Evolutionary conservation across 176 grass and related monocot species (phyloP), one percentile per base, ranked within the genome.

Genomic region (Phoenix roebelenii): DNA sequence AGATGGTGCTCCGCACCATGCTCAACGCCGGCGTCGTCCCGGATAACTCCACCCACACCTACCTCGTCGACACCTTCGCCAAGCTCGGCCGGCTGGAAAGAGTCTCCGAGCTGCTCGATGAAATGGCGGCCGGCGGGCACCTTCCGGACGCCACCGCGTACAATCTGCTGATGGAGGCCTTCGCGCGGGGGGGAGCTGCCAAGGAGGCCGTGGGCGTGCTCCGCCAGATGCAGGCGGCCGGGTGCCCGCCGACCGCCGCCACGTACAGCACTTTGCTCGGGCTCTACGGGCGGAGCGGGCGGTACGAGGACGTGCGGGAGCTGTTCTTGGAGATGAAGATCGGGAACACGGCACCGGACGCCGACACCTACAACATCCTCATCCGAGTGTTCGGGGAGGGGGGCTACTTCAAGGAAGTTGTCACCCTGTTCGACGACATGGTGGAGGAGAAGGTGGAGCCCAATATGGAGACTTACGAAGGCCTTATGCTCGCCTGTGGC

Each of bases 261-360:
- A 97, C 83, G 0, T 97, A 97, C 72, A 85, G 92, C 73, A 74
- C 91, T 35, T 67, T 97, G 67, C 82, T 97, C 15, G 83, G 88
- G 28, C 77, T 91, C 16, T 97, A 88, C 4, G 92, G 92, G 44
- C 74, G 74, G 16, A 85, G 79, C 57, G 87, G 83, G 0, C 72
- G 81, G 24, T 97, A 90, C 15, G 87, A 97, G 15, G 92, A 89
- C 14, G 92, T 97, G 58, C 83, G 92, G 0, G 81, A 91, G 52
- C 79, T 97, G 24, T 97, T 97, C 59, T 55, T 75, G 17, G 87
- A 97, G 84, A 97, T 97, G 92, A 97, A 89, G 69, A 75, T 78
- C 5, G 68, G 58, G 3, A 71, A 79, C 35, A 83, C 89, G 12
- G 72, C 72, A 6, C 87, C 92, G 1, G 87, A 97, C 57, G 85